phyloP scores from a whole-genome alignment of 2,329 filamentous ascomycete species.

The Epichloe scottii region DNA sequence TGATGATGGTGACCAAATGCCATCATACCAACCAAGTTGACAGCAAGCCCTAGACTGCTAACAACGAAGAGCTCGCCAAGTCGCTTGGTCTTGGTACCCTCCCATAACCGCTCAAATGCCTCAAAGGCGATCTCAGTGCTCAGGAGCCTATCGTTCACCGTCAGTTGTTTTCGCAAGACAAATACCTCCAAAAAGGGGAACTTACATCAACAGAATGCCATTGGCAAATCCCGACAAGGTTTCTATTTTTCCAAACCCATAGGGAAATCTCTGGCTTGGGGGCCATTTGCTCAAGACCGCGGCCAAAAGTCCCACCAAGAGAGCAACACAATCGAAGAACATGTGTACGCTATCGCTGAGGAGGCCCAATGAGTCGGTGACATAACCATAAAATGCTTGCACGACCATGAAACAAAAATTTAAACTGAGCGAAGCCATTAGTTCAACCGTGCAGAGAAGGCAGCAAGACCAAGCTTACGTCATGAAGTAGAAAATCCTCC shows the following conservation, averaged over 20 bases:
- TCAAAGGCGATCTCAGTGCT: conserved; percentile 95
- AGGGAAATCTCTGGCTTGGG: conserved; percentile 76
- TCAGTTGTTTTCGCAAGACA: not conserved
- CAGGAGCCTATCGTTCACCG: conserved; percentile 49
- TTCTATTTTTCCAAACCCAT: conserved; percentile 94
- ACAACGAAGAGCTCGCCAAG: conserved; percentile 81
- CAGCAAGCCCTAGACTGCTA: conserved; percentile 70
- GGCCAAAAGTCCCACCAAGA: conserved; percentile 80
- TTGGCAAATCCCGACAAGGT: conserved; percentile 94
- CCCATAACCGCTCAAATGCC: conserved; percentile 74
- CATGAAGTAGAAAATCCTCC: conserved; percentile 96
- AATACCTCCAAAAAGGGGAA: not conserved
- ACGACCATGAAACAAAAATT: conserved; percentile 94
- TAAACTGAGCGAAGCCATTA: conserved; percentile 40
- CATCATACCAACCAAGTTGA: conserved; percentile 86
- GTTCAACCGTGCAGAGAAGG: not conserved
- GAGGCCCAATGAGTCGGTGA: conserved; percentile 87
- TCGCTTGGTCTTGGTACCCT: conserved; percentile 72
- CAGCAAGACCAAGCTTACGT: conserved; percentile 38
- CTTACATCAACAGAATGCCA: conserved; percentile 82
- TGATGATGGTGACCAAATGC: conserved; percentile 61
- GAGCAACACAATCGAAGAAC: conserved; percentile 94
- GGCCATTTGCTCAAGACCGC: conserved; percentile 97
- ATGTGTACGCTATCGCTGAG: conserved; percentile 97
- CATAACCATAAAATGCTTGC: conserved; percentile 85